Evolutionary conservation across 345 rosid species (phyloP), one percentile per base, ranked within the genome.

Genomic region (Jatropha curcas): DNA sequence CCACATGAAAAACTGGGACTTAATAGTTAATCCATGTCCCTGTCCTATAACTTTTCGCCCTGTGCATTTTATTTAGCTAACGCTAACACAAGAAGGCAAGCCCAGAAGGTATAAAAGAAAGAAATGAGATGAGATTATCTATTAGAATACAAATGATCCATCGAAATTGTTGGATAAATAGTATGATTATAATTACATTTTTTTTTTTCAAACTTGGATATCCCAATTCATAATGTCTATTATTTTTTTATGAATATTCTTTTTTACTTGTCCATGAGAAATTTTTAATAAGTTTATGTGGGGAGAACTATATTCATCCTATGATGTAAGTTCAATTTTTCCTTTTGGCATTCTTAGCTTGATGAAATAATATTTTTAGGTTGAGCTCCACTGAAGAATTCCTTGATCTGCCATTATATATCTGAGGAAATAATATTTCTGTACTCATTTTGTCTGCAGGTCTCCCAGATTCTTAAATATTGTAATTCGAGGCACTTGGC

Each of bases 401-500:
- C 24, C 65, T 34, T 25, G 5, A 50, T 17, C 14, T 17, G 17
- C 7, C 27, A 4, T 8, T 67, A 28, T 27, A 48, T 8, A 0
- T 30, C 27, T 37, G n/a, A 31, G 6, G 27, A 16, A 7, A 14
- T 34, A 6, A 57, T 39, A 56, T 28, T 4, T 59, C 27, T 62
- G 50, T 48, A 48, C 39, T n/a, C 73, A 4, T 50, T 67, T 7
- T 75, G n/a, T 73, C 76, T 53, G 74, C 84, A 92, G 99, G 96
- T 95, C 2, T 86, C 99, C 70, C 81, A 84, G 74, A 86, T 91
- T 85, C 94, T 95, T 68, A 68, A 79, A 55, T 85, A 92, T 65
- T 95, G 97, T 77, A 88, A 92, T 82, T 89, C 92, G 7, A 87
- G 97, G 77, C 67, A 79, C 77, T 84, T 95, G 80, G 90, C 97